Evolutionary conservation across 768 basidiomycete genomes (phyloP).

Genomic region (Saitozyma sp.): DNA sequence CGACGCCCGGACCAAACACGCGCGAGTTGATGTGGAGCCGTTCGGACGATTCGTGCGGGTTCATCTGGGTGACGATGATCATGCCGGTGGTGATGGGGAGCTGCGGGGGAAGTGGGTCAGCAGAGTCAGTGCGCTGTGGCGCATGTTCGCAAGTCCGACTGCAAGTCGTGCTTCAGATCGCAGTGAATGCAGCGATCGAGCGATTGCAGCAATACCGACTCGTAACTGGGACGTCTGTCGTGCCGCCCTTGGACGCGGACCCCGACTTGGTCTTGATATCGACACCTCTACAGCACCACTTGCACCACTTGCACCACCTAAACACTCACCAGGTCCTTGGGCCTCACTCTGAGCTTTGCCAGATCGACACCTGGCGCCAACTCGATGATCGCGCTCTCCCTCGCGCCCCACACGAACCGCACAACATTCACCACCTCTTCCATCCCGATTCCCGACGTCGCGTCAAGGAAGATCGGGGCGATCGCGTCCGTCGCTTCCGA

Average conservation of each 20-base stretch:
- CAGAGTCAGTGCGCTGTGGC: not conserved
- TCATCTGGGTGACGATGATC: conserved; percentile 19
- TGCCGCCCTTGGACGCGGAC: too few species aligned
- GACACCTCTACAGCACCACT: not conserved
- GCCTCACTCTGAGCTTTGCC: conserved; percentile 9
- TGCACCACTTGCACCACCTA: not conserved
- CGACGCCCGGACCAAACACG: conserved; percentile 27
- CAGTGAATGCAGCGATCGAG: not conserved
- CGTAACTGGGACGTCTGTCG: not conserved
- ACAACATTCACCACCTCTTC: conserved; percentile 10
- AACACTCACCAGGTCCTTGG: conserved; percentile 21
- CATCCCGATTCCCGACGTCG: conserved; percentile 1
- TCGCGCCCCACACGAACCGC: conserved; percentile 10
- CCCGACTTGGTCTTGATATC: too few species aligned
- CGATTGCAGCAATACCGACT: too few species aligned
- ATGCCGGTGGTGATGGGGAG: conserved; percentile 3
- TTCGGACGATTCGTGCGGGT: conserved; percentile 1
- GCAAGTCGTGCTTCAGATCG: not conserved
- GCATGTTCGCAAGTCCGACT: too few species aligned
- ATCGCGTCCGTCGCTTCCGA: not conserved
- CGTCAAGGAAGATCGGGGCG: not conserved
- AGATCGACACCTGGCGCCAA: conserved; percentile 12
- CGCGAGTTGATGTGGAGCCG: conserved; percentile 20
- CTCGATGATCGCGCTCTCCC: conserved; percentile 14
- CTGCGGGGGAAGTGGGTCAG: conserved; percentile 5